Base-by-base conservation (phyloP, 2,329 filamentous ascomycete genomes). In the Fusarium piperis region DNA sequence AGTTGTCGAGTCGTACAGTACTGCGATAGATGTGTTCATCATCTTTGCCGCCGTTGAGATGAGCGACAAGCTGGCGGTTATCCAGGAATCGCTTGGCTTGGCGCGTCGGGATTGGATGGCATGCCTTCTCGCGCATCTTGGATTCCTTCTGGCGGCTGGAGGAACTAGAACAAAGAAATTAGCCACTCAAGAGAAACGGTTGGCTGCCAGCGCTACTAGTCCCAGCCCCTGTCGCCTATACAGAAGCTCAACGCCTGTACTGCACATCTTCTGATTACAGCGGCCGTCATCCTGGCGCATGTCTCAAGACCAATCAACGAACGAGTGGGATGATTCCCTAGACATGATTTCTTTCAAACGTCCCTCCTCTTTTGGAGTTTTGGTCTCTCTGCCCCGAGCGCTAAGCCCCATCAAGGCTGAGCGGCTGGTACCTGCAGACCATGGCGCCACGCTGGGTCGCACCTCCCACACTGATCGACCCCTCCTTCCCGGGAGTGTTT, bases 131-230 rank as follows among this genome's bases (percentile, higher is more conserved):
- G 39, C 28, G 13, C 46, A 41, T 52, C 26, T 53, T 33, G 53
- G 33, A 51, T 74, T 74, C 65, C 71, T 58, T 59, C 53, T 67
- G 72, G 74, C 74, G 74, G 74, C 70, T 75, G 74, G 71, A 76
- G 39, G 20, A 64, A 39, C 51, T 33, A 35, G 59, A 30, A 56
- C 38, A 62, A 60, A 62, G 67, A 64, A 46, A 33, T 38, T 62
- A 72, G 62, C 70, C 70, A 72, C 59, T 72, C 59, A 70, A 62
- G 61, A 13, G 65, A 57, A 39, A 57, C 41, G 52, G 41, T 32
- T 39, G 20, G 59, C 56, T 39, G 16, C 20, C 52, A 63, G 70
- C 62, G 70, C 62, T 46, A 67, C 68, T 18, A 23, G 39, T 18
- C 9, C 15, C 15, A n/a, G 28, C 30, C 33, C 51, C 35, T 28